phyloP scores from a whole-genome alignment of 129 eudicot species.

The Chrysanthemum makinoi region DNA sequence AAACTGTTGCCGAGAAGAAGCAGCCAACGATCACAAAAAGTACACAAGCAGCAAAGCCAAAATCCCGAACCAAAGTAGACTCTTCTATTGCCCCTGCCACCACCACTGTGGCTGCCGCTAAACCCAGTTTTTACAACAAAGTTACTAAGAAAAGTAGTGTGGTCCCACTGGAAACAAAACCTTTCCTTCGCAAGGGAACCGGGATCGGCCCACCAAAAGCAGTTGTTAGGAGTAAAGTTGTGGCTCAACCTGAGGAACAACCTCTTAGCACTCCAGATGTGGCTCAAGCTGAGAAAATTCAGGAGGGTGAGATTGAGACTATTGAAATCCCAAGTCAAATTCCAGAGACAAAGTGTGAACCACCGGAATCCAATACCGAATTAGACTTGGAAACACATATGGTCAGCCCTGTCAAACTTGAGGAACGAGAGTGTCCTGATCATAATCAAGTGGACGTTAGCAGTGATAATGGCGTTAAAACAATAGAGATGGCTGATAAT shows the following conservation, averaged over 20 bases:
- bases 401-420: conserved; percentile 35
- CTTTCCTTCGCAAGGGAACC: conserved; percentile 79
- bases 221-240: conserved; percentile 47
- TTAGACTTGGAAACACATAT: conserved; percentile 28
- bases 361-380: conserved; percentile 20
- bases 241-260: conserved; percentile 47
- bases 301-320: conserved; percentile 35
- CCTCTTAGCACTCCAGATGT: conserved; percentile 35
- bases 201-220: conserved; percentile 48
- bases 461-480: conserved; percentile 28
- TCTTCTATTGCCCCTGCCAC: conserved; percentile 34
- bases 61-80: conserved; percentile 35
- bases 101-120: conserved; percentile 32
- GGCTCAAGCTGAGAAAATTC: conserved; percentile 34
- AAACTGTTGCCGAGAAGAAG: conserved; percentile 47
- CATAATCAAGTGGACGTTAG: conserved; percentile 17
- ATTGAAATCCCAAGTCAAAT: conserved; percentile 33
- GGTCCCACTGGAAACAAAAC: conserved; percentile 91
- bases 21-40: conserved; percentile 40
- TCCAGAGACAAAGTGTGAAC: conserved; percentile 39
- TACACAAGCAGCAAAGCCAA: conserved; percentile 44
- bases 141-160: conserved; percentile 89
- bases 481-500: conserved; percentile 24
- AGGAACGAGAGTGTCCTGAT: conserved; percentile 30
- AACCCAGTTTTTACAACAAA: conserved; percentile 74